A percentile compares a stretch with the other conserved stretches of the same genome.
Evolutionary conservation across 1,284 basidiomycete species (phyloP).

Genomic region (Leccinum holopus): DNA sequence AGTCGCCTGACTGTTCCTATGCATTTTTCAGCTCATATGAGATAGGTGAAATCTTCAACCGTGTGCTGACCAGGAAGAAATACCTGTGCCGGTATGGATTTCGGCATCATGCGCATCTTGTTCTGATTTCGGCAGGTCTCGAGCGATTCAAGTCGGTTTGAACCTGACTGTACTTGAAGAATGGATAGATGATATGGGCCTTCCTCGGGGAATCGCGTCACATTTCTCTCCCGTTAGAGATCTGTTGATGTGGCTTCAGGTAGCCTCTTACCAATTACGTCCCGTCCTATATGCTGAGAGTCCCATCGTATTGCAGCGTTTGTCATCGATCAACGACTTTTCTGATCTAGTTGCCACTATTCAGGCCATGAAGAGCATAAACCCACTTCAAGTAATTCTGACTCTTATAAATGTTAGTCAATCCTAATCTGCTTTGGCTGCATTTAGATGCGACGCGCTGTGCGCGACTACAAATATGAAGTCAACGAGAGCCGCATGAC

Average conservation of each 20-base stretch:
- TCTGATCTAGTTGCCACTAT: slow-evolving; percentile 87
- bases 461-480: slow-evolving; percentile 94
- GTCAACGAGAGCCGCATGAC: slow-evolving; percentile 90
- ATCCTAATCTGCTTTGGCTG: slow-evolving; percentile 3
- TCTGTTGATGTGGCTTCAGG: slow-evolving; percentile 85
- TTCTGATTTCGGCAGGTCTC: slow-evolving; percentile 49
- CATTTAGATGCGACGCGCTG: slow-evolving; percentile 81
- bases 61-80: slow-evolving; percentile 87
- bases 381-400: slow-evolving; percentile 77
- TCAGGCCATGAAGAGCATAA: slow-evolving; percentile 82
- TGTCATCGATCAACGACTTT: slow-evolving; percentile 86
- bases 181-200: slow-evolving; percentile 81
- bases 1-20: slow-evolving; percentile 26
- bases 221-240: slow-evolving; percentile 88
- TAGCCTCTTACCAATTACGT: slow-evolving; percentile 33
- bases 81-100: slow-evolving; percentile 79
- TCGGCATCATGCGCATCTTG: slow-evolving; percentile 3
- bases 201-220: slow-evolving; percentile 76
- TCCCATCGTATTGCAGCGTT: slow-evolving; percentile 52
- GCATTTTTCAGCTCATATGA: slow-evolving; percentile 14
- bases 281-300: slow-evolving; percentile 11
- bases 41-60: slow-evolving; percentile 91
- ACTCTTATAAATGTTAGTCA: slow-evolving; percentile 1
- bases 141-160: slow-evolving; percentile 88
- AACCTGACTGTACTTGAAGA: slow-evolving; percentile 88